Evolutionary conservation across 2,329 filamentous ascomycete species (phyloP), one percentile per base, ranked within the genome.

Genomic region (Fusarium anguioides): DNA sequence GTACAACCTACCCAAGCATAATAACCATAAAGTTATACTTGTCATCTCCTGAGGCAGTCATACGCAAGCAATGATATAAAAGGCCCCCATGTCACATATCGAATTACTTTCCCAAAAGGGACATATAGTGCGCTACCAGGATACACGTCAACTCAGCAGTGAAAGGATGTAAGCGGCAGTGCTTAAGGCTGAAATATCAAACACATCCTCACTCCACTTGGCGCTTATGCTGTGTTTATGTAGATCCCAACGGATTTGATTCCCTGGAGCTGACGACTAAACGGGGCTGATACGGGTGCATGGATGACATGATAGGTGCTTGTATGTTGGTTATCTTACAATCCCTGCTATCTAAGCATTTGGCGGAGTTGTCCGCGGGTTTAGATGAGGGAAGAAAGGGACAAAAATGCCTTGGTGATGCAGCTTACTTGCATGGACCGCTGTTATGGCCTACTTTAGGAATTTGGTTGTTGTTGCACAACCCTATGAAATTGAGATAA

Each of bases 91-190:
- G 14, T 4, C 18, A 45, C 48, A 37, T 18, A 20, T 45, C 37
- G 29, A 47, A 51, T n/a, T 33, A 42, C 24, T 11, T 50, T 23
- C 53, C 53, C 15, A 42, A 59, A 37, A 14, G 0, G 36, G 56
- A 4, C 37, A 31, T 4, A 31, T 20, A 20, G 24, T 27, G 35
- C 36, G n/a, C 24, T 46, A 10, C 26, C 18, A 46, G 49, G 49
- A 35, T 52, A 31, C 17, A 46, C 27, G 27, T 18, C 40, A 52
- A 11, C 17, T 52, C 46, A 49, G 46, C 46, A 41, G 14, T 49
- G 46, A 20, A 49, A n/a, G 46, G 46, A 27, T 56, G n/a, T 46
- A 23, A 27, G 39, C 17, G 55, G 53, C 56, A 51, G 54, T 59
- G 56, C 27, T 42, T 24, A 60, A 37, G 56, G 42, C 42, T 51